Percentiles rank a stretch among this genome's conserved stretches.
Conservation (phyloP, 805 yeast genomes). For the Zygosaccharomyces kombuchaensis region DNA sequence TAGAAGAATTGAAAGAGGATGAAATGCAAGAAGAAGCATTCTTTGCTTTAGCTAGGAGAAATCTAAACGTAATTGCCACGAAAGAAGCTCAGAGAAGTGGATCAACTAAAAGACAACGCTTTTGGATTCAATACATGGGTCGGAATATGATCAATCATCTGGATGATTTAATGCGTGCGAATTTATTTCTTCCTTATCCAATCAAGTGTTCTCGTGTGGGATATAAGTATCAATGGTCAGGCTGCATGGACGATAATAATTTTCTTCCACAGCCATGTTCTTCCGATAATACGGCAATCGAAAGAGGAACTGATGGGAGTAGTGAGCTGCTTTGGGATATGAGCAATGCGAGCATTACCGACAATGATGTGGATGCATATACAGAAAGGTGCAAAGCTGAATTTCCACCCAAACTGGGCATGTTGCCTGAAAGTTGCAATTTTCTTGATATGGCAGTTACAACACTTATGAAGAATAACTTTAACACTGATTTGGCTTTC, state of each 20-base stretch:
- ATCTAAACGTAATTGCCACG: slow-evolving; percentile 16
- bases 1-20: slow-evolving; percentile 10
- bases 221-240: slow-evolving; percentile 30
- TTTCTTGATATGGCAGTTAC: slow-evolving; percentile 71
- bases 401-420: slow-evolving; percentile 50
- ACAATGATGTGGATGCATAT: slow-evolving; percentile 46
- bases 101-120: slow-evolving; percentile 15
- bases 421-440: slow-evolving; percentile 68
- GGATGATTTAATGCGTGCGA: slow-evolving; percentile 19
- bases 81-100: slow-evolving; percentile 13
- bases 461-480: slow-evolving; percentile 47
- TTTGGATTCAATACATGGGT: slow-evolving; percentile 34
- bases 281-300: slow-evolving; percentile 29
- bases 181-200: slow-evolving; percentile 26
- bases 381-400: slow-evolving; percentile 48
- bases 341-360: slow-evolving; percentile 22
- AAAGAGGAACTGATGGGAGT: slow-evolving; percentile 74
- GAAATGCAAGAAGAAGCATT: slow-evolving; percentile 6
- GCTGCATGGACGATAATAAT: slow-evolving; percentile 14
- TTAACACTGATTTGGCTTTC: slow-evolving; percentile 49
- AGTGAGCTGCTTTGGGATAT: slow-evolving; percentile 64
- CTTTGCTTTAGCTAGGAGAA: slow-evolving; percentile 9
- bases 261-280: slow-evolving; percentile 16
- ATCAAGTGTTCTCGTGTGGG: slow-evolving; percentile 26
- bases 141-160: slow-evolving; percentile 20